Base-by-base conservation (phyloP, 176 grass and related monocot genomes). In the Aegilops tauschii region DNA sequence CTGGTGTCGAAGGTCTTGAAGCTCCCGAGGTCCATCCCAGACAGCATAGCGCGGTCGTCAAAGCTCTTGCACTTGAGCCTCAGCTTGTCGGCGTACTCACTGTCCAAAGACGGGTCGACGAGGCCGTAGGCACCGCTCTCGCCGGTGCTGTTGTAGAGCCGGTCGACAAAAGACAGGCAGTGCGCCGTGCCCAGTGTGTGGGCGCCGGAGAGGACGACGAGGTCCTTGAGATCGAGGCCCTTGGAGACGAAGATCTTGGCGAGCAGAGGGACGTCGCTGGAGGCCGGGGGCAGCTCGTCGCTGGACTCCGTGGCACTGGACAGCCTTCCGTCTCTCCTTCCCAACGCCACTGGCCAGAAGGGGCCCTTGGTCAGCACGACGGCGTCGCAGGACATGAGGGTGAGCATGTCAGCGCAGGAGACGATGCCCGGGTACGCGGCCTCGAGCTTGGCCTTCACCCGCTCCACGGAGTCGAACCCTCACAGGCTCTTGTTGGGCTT, bases 381-480 rank as follows among this genome's bases (percentile, higher is more conserved):
- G 1, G 36, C 36, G 36, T 39, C 7, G 36, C 36, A 6, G 36
- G 36, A 39, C 36, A 39, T 39, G 36, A 39, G 36, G 36, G 36
- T 39, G 36, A 39, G 36, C 36, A 39, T 7, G 36, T 39, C 36
- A 8, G 36, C 36, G 7, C 36, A 39, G 36, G 36, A 39, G 36
- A 39, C 36, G 36, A 39, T 39, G 36, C 36, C 36, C 36, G 36
- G 36, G 1, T 14, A 52, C 0, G 85, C 76, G 13, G 78, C 86
- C 52, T 96, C 94, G 10, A 96, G 40, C 72, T 72, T 90, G 28
- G 85, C 90, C 83, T 95, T 95, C n/a, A 92, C 94, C 0, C 86
- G 69, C 7, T 93, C 89, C 10, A 93, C 88, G 23, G 90, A 90
- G 5, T 25, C 23, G 23, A 25, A 25, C 23, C 23, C 23, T 0